Base-by-base conservation (phyloP, 805 yeast genomes). In the Saccharomycopsis amapae region DNA sequence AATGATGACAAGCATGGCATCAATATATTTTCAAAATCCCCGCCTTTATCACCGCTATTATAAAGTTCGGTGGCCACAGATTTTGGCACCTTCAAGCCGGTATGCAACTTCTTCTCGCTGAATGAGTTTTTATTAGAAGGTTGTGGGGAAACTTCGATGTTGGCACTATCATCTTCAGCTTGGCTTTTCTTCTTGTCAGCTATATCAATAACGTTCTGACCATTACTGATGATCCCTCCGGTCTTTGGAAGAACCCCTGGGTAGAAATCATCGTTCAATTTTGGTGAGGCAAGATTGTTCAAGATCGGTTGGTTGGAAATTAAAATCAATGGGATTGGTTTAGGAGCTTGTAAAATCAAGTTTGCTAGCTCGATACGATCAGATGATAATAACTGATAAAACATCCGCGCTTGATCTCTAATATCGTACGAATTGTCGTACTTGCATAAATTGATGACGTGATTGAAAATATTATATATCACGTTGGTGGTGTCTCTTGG, bases 331-430 rank as follows among this genome's bases (percentile, higher is more conserved):
- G 90, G 85, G 1, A 71, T 68, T 1, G 84, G 84, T 55, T 85
- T 85, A 3, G 89, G 86, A 1, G 85, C 89, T 56, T 84, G 90
- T 20, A 86, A 65, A 40, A 87, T 67, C 30, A 86, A 66, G 2
- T 79, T 69, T 0, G 89, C 89, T 51, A 86, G 65, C 49, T 81
- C 79, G 19, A 71, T 69, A 44, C 77, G 65, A 37, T 67, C 67
- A 1, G 70, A 58, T 3, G 71, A 72, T 25, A 74, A 71, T 3
- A 90, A 64, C 0, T 86, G 73, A 20, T 75, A 66, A 24, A 86
- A 67, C 65, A 81, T 71, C 54, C 98, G 71, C 0, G 96, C 87
- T 49, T 90, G 71, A 58, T 93, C 97, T 49, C 97, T 72, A 1
- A 85, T 75, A 58, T 86, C 96, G 55, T 78, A 77, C 3, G 76